These are phyloP conservation scores for Cercospora citrullina DNA, from an alignment of 2,329 filamentous ascomycete genomes.

Conservation along the genomic window DNA sequence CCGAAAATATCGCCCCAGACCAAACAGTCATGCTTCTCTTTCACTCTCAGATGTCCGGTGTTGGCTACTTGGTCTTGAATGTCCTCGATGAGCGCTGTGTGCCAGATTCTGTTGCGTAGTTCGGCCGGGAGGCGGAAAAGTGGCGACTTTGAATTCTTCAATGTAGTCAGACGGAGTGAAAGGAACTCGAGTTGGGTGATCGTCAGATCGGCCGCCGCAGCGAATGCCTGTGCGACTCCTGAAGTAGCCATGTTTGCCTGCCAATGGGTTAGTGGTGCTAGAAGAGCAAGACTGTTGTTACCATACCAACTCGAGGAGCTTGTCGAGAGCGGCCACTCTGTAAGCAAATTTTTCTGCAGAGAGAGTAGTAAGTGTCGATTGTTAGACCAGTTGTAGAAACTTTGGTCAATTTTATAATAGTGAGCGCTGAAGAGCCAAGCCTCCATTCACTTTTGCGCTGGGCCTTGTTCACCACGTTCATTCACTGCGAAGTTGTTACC, in stretches of 20 bases:
- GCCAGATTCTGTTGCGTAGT: conserved; percentile 6
- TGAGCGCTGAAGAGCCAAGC: neutral
- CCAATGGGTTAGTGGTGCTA: neutral
- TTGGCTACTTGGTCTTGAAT: neutral
- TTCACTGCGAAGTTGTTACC: neutral
- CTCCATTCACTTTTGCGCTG: neutral
- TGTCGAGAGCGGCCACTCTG: neutral
- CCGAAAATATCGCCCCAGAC: too few relatives aligned
- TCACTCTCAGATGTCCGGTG: neutral
- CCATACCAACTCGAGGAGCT: neutral
- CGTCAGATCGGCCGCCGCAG: neutral
- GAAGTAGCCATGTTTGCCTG: neutral
- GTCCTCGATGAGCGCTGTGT: conserved; percentile 4
- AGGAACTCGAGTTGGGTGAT: neutral
- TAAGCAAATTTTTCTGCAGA: neutral
- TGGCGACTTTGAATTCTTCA: neutral
- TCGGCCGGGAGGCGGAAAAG: conserved; percentile 2
- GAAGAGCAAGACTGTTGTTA: neutral
- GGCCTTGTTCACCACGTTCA: neutral
- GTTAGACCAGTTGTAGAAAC: too few relatives aligned
- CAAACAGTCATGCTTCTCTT: too few relatives aligned
- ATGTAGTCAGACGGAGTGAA: neutral
- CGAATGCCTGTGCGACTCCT: neutral
- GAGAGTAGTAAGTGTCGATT: neutral
- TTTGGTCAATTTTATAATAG: neutral